Percentiles rank a stretch among this genome's conserved stretches.
phyloP scores from a whole-genome alignment of 352 stramenopile genomes.

The Aphanomyces astaci region DNA sequence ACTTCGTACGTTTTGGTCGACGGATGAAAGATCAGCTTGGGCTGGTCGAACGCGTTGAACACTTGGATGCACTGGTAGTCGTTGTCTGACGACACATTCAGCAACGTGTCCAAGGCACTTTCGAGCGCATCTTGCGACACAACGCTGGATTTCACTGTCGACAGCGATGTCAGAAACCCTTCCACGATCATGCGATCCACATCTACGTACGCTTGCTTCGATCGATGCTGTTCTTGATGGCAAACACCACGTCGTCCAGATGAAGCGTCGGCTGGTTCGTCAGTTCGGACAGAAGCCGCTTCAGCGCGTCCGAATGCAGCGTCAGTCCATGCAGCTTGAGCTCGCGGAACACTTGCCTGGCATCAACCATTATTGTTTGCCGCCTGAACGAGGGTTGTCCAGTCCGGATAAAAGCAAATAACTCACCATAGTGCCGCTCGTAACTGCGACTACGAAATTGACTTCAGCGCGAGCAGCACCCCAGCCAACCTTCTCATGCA shows the following conservation, averaged over 20 bases:
- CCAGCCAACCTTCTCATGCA: too few species aligned
- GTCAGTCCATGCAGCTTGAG: slow-evolving; percentile 81
- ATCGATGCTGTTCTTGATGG: slow-evolving; percentile 86
- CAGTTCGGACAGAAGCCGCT: slow-evolving; percentile 55
- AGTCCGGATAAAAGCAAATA: slow-evolving; percentile 2
- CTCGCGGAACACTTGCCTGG: slow-evolving; percentile 71
- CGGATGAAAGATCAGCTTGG: slow-evolving; percentile 47
- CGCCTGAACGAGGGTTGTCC: neutral
- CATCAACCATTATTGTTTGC: neutral
- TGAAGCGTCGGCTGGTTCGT: slow-evolving; percentile 64
- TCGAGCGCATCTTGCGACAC: slow-evolving; percentile 76
- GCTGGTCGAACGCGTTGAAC: slow-evolving; percentile 71
- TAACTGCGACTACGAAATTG: too few species aligned
- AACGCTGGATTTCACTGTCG: slow-evolving; percentile 66
- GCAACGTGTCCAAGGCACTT: slow-evolving; percentile 70
- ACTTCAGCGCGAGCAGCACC: too few species aligned
- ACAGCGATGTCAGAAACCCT: neutral
- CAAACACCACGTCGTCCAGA: slow-evolving; percentile 76
- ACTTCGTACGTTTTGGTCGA: slow-evolving; percentile 71
- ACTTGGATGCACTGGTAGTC: slow-evolving; percentile 77
- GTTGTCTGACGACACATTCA: slow-evolving; percentile 72
- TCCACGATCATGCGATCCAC: too few species aligned
- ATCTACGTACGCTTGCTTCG: slow-evolving; percentile 64
- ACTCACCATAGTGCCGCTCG: neutral
- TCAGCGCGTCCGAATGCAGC: slow-evolving; percentile 62